Conservation (phyloP, 805 yeast genomes). For the fission yeast (Schizosaccharomyces pombe) region DNA sequence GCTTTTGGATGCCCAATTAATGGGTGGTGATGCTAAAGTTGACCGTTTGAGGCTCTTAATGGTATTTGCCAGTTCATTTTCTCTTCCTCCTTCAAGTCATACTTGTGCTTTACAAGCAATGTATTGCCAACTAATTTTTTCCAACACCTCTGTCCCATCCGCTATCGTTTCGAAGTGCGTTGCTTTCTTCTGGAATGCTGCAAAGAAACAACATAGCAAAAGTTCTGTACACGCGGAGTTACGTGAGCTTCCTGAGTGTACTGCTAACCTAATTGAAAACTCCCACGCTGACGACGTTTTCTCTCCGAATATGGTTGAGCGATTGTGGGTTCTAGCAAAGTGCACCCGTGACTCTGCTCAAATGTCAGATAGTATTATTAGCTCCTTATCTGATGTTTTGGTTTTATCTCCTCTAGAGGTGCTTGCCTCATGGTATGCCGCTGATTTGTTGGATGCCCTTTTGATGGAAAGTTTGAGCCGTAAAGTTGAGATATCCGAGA, state of each 20-base stretch:
- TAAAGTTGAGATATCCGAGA: background rate
- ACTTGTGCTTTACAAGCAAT: constrained; percentile 14
- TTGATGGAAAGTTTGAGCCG: background rate
- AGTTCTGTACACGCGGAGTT: background rate
- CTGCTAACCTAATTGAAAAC: background rate
- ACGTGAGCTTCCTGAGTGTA: background rate
- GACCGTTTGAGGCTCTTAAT: constrained; percentile 11
- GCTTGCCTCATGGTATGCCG: constrained; percentile 1
- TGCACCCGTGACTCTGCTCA: background rate
- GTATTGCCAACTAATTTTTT: constrained; percentile 13
- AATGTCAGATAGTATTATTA: background rate
- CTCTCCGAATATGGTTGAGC: background rate
- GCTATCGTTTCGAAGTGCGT: background rate
- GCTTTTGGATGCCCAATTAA: constrained; percentile 18
- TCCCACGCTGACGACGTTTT: background rate
- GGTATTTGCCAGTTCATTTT: constrained; percentile 13
- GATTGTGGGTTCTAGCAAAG: background rate
- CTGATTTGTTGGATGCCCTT: background rate
- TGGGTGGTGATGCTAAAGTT: constrained; percentile 17
- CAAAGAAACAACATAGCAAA: background rate
- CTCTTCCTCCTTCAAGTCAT: constrained; percentile 11
- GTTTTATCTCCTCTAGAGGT: background rate
- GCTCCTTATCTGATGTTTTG: background rate
- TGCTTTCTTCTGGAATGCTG: background rate
- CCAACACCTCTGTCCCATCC: background rate